Evolutionary conservation across 768 basidiomycete species (phyloP), one percentile per base, ranked within the genome.

Genomic region (Agaricus blazei): DNA sequence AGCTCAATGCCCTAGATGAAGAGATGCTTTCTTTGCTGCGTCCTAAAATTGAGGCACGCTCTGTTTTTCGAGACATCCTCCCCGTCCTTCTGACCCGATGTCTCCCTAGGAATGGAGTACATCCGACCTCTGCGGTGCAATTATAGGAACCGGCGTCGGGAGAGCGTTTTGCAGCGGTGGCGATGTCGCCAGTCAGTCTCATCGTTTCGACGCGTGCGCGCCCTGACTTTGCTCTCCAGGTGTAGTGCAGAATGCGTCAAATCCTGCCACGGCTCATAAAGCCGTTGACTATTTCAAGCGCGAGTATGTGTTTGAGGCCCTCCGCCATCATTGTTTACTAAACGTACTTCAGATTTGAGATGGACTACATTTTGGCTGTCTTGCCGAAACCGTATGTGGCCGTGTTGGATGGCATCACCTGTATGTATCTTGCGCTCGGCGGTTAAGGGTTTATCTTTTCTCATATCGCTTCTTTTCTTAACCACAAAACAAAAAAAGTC

Each of bases 131-230:
- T 84, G 84, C 61, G 79, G 81, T 54, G 77, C 87, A 28, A 82
- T 97, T 57, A 78, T 92, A 37, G 88, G 87, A 34, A 79, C 80
- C 31, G 90, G 89, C 24, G 68, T 70, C 11, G 88, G 86, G 3
- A 77, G 84, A 56, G 90, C 88, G 11, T 98, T 98, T 67, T 98
- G 94, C 64, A 88, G 91, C 5, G 97, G 97, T 12, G 97, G 97
- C 43, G 97, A 99, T 70, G 90, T 99, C 55, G 85, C 83, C 57
- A 75, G 96, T 95, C 62, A 70, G 87, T 76, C 29, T 44, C 53
- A 58, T 41, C n/a, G 48, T 50, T 15, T 31, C 41, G 11, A 15
- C 9, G 49, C 26, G 34, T 42, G 31, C 31, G 23, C 40, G 40
- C 24, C 19, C 28, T n/a, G 38, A 51, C 27, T 48, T 41, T 23